phyloP scores from a whole-genome alignment of 768 basidiomycete genomes.

The Leccinum broughii region DNA sequence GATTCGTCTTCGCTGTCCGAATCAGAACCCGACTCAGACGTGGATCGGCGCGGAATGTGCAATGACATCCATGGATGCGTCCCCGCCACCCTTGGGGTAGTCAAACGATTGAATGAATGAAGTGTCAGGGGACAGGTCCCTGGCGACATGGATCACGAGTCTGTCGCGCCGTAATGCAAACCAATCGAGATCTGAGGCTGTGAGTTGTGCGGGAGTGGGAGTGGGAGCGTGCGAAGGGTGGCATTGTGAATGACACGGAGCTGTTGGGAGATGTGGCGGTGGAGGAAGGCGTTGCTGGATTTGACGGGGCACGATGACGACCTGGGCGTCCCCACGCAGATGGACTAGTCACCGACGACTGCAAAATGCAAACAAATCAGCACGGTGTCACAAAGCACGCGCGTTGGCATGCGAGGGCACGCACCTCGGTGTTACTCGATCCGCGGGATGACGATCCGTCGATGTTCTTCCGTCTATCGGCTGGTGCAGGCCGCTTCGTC shows the following conservation, averaged over 20 bases:
- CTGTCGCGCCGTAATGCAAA: constrained; percentile 44
- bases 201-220: constrained; percentile 49
- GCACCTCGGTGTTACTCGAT: constrained; percentile 74
- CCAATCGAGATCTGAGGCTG: constrained; percentile 44
- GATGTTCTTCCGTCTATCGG: constrained; percentile 68
- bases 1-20: constrained; percentile 49
- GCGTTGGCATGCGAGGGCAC: constrained; percentile 17
- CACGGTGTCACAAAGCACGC: constrained; percentile 2
- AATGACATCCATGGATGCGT: constrained; percentile 51
- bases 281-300: constrained; percentile 50
- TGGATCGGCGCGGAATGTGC: constrained; percentile 41
- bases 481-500: constrained; percentile 67
- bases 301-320: constrained; percentile 69
- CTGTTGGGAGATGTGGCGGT: constrained; percentile 38
- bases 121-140: constrained; percentile 37
- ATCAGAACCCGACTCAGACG: constrained; percentile 48
- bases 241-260: constrained; percentile 41
- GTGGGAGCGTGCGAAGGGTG: constrained; percentile 53
- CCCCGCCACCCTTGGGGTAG: constrained; percentile 33
- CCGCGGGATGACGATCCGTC: constrained; percentile 51
- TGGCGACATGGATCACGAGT: constrained; percentile 31
- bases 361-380: constrained; percentile 10
- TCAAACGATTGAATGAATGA: constrained; percentile 40
- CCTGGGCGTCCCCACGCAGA: constrained; percentile 45
- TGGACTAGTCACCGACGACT: constrained; percentile 42